Percentiles rank a stretch among this genome's conserved stretches.
Evolutionary conservation across 2,329 filamentous ascomycete species (phyloP).

Genomic region (Fonsecaea multimorphosa): DNA sequence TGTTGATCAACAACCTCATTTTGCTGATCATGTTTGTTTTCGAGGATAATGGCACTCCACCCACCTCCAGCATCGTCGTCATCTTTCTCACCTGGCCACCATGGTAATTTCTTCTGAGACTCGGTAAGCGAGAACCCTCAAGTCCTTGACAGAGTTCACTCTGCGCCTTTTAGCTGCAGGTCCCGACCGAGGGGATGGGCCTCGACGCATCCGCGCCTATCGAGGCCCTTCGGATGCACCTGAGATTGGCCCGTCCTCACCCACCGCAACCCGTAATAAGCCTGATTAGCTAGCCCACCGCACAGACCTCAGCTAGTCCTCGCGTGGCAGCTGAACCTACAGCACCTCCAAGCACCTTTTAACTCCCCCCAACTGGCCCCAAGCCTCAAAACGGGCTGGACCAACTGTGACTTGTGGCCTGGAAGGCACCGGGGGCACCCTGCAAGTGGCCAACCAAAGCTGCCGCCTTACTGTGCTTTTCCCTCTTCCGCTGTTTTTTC

Average conservation of each 20-base stretch:
- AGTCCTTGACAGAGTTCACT: conserved; percentile 18
- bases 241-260: not conserved
- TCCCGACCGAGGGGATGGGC: conserved; percentile 21
- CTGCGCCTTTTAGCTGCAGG: conserved; percentile 13
- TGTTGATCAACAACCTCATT: not conserved
- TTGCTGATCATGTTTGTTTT: conserved; percentile 7
- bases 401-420: conserved; percentile 2
- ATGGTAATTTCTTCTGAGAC: conserved; percentile 23
- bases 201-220: conserved; percentile 13
- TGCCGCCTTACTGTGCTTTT: conserved; percentile 5
- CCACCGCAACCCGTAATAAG: not conserved
- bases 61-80: not conserved
- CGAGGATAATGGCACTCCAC: conserved; percentile 5
- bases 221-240: not conserved
- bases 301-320: conserved; percentile 2
- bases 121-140: conserved; percentile 17
- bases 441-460: conserved; percentile 3
- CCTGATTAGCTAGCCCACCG: not conserved
- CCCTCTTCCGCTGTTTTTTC: not conserved
- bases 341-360: not conserved
- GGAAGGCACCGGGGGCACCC: too few relatives aligned
- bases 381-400: not conserved
- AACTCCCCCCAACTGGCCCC: too few relatives aligned
- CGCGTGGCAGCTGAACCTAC: conserved; percentile 22
- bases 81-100: conserved; percentile 1